A percentile compares a stretch with the other conserved stretches of the same genome.
Conservation (phyloP, 345 rosid genomes). For the Rhizophora apiculata region DNA sequence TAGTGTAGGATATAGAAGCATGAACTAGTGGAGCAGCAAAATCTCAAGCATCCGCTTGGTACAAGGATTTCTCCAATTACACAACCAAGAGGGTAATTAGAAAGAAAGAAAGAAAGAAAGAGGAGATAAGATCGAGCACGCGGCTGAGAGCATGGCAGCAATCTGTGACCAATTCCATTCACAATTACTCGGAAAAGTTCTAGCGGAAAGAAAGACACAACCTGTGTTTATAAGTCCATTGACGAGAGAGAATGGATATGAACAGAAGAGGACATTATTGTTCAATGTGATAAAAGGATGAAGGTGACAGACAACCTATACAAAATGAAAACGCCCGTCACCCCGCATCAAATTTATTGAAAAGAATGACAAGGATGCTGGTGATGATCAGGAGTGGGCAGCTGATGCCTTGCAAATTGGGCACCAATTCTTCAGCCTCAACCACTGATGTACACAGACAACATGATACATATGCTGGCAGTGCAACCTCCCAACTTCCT, state of each 20-base stretch:
- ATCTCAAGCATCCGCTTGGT: too few relatives aligned
- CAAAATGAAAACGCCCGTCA: constrained; percentile 24
- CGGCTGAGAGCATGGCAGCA: neutral
- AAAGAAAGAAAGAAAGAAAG: neutral
- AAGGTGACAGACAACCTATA: constrained; percentile 25
- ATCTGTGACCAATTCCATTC: constrained; percentile 15
- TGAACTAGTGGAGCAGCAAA: too few relatives aligned
- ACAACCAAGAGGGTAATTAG: too few relatives aligned
- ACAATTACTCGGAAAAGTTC: constrained; percentile 8
- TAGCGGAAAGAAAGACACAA: constrained; percentile 7
- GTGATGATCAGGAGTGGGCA: constrained; percentile 33
- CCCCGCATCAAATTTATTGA: constrained; percentile 16
- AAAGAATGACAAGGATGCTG: constrained; percentile 8
- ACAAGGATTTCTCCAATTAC: too few relatives aligned
- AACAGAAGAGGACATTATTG: constrained; percentile 21
- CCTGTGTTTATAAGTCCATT: constrained; percentile 31
- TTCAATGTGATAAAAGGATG: neutral
- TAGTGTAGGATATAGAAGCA: too few relatives aligned
- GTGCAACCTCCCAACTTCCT: constrained; percentile 70
- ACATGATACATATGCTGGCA: constrained; percentile 77
- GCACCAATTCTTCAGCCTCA: constrained; percentile 91
- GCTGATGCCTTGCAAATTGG: constrained; percentile 83
- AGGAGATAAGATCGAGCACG: neutral
- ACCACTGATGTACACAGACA: constrained; percentile 74
- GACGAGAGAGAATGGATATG: constrained; percentile 26